Evolutionary conservation across 768 basidiomycete species (phyloP).

Genomic region (Boletus speciosus): DNA sequence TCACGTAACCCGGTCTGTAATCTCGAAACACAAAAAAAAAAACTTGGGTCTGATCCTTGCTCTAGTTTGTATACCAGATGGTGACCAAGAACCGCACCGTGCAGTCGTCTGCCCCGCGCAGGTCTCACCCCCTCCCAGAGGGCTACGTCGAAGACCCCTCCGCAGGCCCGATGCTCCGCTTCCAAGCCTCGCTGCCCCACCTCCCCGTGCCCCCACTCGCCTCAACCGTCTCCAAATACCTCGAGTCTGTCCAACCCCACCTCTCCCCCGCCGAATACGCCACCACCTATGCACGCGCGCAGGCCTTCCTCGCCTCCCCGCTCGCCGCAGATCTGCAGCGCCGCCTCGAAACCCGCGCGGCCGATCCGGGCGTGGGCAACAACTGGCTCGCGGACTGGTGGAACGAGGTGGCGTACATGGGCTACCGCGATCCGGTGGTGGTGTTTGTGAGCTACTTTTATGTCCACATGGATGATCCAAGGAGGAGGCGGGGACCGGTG

Average conservation of each 20-base stretch:
- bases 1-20: slow-evolving; percentile 5
- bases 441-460: slow-evolving; percentile 96
- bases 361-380: slow-evolving; percentile 42
- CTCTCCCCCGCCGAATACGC: slow-evolving; percentile 61
- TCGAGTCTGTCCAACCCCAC: slow-evolving; percentile 78
- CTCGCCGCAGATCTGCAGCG: slow-evolving; percentile 70
- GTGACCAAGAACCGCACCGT: slow-evolving; percentile 28
- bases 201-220: slow-evolving; percentile 83
- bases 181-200: slow-evolving; percentile 65
- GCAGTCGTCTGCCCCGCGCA: slow-evolving; percentile 18
- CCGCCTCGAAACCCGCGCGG: slow-evolving; percentile 73
- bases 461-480: slow-evolving; percentile 70
- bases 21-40: too few species aligned
- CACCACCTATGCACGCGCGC: slow-evolving; percentile 55
- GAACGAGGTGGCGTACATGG: slow-evolving; percentile 92
- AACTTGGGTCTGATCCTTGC: background rate
- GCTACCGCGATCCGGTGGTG: slow-evolving; percentile 84
- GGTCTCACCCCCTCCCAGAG: slow-evolving; percentile 34
- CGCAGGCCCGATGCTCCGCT: slow-evolving; percentile 69
- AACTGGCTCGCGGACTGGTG: slow-evolving; percentile 99
- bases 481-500: slow-evolving; percentile 49
- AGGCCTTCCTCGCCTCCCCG: slow-evolving; percentile 66
- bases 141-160: slow-evolving; percentile 53
- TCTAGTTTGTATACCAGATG: slow-evolving; percentile 20
- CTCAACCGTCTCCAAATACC: slow-evolving; percentile 85